These are phyloP conservation scores for Botrytis fragariae DNA, from an alignment of 2,329 filamentous ascomycete species.

Conservation along the genomic window DNA sequence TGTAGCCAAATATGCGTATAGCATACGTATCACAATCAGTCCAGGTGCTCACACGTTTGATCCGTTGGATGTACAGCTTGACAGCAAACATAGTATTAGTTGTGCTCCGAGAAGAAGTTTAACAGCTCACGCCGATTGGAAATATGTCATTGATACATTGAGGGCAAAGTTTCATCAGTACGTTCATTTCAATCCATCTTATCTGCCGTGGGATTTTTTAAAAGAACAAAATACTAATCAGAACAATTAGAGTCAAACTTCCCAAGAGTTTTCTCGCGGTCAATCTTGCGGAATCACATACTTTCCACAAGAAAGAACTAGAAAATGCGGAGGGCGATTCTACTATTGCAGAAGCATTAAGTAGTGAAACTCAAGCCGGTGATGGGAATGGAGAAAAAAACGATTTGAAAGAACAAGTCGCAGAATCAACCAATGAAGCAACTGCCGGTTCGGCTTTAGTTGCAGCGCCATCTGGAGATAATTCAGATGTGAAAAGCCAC, in stretches of 20 bases:
- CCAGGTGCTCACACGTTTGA: constrained; percentile 97
- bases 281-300: constrained; percentile 40
- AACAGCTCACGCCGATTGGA: constrained; percentile 92
- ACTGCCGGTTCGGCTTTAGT: not conserved
- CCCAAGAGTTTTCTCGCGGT: constrained; percentile 40
- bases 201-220: not conserved
- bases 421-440: not conserved
- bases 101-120: constrained; percentile 87
- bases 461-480: not conserved
- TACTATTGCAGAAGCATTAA: not conserved
- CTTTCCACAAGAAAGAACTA: constrained; percentile 38
- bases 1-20: constrained; percentile 70
- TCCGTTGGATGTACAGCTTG: constrained; percentile 91
- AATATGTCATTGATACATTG: constrained; percentile 92
- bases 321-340: not conserved
- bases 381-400: not conserved
- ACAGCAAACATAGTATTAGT: constrained; percentile 94
- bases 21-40: constrained; percentile 92
- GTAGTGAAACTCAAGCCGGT: not conserved
- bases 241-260: constrained; percentile 36
- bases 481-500: not conserved
- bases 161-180: constrained; percentile 94
- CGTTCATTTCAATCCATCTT: constrained; percentile 38
- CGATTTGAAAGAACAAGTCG: not conserved
- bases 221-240: not conserved